A percentile compares a stretch with the other conserved stretches of the same genome.
phyloP scores from a whole-genome alignment of 2,329 filamentous ascomycete genomes.

The Curvularia sp. region DNA sequence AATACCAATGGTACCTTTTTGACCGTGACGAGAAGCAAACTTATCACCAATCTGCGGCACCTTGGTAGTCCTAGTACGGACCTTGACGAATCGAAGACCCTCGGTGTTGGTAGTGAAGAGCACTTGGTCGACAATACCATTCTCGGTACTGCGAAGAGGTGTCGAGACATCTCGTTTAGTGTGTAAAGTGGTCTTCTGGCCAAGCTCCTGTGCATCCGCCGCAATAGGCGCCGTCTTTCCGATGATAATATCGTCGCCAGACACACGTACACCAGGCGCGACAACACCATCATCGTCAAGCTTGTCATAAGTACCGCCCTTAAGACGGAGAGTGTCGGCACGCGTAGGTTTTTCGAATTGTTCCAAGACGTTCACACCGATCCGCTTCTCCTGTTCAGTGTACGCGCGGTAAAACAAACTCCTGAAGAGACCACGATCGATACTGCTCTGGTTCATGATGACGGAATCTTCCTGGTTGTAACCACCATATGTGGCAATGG shows the following conservation, averaged over 20 bases:
- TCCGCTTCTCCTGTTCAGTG: constrained; percentile 94
- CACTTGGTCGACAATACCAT: constrained; percentile 93
- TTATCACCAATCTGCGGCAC: constrained; percentile 99
- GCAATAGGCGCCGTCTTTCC: constrained; percentile 97
- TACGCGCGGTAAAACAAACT: constrained; percentile 98
- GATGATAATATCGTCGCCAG: constrained; percentile 98
- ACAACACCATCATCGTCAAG: constrained; percentile 96
- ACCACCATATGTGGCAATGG: constrained; percentile 95
- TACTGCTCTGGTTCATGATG: constrained; percentile 99
- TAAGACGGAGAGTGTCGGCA: constrained; percentile 85
- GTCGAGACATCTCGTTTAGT: constrained; percentile 96
- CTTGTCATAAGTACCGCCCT: constrained; percentile 97
- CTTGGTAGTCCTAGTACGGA: constrained; percentile 96
- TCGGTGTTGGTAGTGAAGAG: constrained; percentile 94
- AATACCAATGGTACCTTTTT: constrained; percentile 99
- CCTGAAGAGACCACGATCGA: constrained; percentile 95
- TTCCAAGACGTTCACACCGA: constrained; percentile 92
- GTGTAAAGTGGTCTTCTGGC: constrained; percentile 87
- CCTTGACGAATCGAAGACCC: constrained; percentile 94
- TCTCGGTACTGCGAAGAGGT: constrained; percentile 92
- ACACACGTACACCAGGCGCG: constrained; percentile 90
- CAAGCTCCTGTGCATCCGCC: constrained; percentile 89
- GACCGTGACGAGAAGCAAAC: constrained; percentile 97
- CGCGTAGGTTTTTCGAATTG: constrained; percentile 94
- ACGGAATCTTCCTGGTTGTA: constrained; percentile 99